These are phyloP conservation scores for Gastrodia elata DNA, from an alignment of 106 monocot genomes.

Conservation along the genomic window DNA sequence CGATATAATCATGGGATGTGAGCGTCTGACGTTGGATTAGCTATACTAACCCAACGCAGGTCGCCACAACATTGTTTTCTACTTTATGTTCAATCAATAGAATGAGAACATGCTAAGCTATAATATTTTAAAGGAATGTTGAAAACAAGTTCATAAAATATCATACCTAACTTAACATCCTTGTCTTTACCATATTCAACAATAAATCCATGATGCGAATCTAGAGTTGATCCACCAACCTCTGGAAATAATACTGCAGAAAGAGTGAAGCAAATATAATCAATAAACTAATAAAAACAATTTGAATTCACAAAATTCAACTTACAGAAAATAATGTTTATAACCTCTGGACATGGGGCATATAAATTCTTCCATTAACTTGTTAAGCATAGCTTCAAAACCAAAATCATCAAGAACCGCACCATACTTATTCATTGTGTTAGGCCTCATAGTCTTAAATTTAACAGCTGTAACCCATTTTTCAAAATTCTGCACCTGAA, in stretches of 20 bases:
- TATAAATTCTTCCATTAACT: slow-evolving; percentile 82
- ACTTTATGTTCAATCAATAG: neutral
- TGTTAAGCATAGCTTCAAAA: slow-evolving; percentile 85
- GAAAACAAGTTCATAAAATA: neutral
- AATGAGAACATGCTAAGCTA: neutral
- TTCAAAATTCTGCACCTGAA: slow-evolving; percentile 86
- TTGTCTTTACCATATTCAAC: slow-evolving; percentile 94
- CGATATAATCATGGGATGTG: no score
- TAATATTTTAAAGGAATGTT: neutral
- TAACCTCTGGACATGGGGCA: slow-evolving; percentile 82
- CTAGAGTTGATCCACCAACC: slow-evolving; percentile 83
- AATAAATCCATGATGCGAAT: slow-evolving; percentile 89
- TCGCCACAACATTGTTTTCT: no score
- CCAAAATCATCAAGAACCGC: slow-evolving; percentile 99
- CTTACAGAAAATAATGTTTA: neutral
- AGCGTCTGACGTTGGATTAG: no score
- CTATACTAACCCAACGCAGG: no score
- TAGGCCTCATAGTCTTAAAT: slow-evolving; percentile 87
- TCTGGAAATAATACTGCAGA: slow-evolving; percentile 76
- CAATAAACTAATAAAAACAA: neutral
- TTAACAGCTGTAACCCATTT: slow-evolving; percentile 59
- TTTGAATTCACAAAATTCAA: neutral
- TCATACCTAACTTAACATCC: slow-evolving; percentile 83
- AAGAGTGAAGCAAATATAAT: neutral
- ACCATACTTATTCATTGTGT: slow-evolving; percentile 95